Conservation (phyloP, 2,329 filamentous ascomycete genomes). For the Phoma sp. region DNA sequence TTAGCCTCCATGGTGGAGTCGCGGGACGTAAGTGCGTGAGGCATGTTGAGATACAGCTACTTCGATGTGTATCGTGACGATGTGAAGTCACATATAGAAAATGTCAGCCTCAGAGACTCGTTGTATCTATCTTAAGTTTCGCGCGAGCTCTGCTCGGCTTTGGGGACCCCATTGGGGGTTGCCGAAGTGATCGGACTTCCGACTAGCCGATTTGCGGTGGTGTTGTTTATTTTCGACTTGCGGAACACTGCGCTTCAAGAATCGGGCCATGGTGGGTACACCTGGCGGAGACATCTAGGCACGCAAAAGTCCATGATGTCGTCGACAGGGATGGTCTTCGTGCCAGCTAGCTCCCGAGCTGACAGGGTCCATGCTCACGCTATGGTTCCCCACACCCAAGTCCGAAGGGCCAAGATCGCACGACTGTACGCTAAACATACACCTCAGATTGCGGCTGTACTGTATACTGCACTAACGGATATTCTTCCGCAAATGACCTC, state of each 20-base stretch:
- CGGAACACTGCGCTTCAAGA: neutral
- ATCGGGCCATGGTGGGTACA: slow-evolving; percentile 23
- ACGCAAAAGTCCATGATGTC: slow-evolving; percentile 22
- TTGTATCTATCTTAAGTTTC: slow-evolving; percentile 24
- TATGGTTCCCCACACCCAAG: slow-evolving; percentile 45
- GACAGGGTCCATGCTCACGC: slow-evolving; percentile 10
- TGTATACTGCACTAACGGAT: slow-evolving; percentile 4
- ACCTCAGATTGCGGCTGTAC: slow-evolving; percentile 16
- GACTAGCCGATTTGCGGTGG: slow-evolving; percentile 10
- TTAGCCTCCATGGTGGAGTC: slow-evolving; percentile 57
- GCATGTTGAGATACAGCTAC: slow-evolving; percentile 32
- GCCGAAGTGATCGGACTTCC: slow-evolving; percentile 29
- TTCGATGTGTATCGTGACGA: slow-evolving; percentile 7
- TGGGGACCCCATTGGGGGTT: slow-evolving; percentile 29
- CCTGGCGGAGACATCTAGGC: slow-evolving; percentile 21
- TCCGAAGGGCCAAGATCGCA: slow-evolving; percentile 33
- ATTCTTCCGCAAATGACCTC: neutral
- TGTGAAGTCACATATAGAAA: slow-evolving; percentile 12
- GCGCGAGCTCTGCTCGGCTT: slow-evolving; percentile 24
- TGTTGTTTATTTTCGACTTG: slow-evolving; percentile 13
- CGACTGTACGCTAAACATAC: slow-evolving; percentile 17
- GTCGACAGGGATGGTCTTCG: slow-evolving; percentile 15
- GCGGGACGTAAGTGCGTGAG: slow-evolving; percentile 54
- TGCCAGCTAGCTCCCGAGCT: slow-evolving; percentile 19
- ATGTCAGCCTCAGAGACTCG: slow-evolving; percentile 6